Base-by-base conservation (phyloP, 768 basidiomycete genomes). In the Clitopilus hobsonii region DNA sequence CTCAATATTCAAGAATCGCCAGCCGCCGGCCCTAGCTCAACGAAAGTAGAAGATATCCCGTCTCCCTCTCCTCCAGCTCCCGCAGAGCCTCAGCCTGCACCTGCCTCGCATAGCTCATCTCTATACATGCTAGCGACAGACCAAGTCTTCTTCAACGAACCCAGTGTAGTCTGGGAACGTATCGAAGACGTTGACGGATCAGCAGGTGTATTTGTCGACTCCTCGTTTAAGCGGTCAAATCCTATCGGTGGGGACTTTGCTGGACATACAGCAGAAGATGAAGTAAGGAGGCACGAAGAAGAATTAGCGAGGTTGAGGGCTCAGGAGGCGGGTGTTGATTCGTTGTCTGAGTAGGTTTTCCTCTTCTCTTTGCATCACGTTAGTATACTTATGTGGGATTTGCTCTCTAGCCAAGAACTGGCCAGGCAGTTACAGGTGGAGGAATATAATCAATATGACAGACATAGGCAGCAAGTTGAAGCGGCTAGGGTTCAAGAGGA, bases 111-210 rank as follows among this genome's bases (percentile, higher is more conserved):
- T 23, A 60, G 74, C 38, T 51, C 78, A 0, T 78, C 82, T 4
- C 73, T 97, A 6, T 95, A 91, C 67, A 82, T 84, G 1, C 85
- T 97, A 57, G 91, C 88, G 11, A 94, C 94, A 0, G 94, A 97
- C 67, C 78, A 89, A 36, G 82, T 85, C 16, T 94, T 97, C 67
- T 70, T 86, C 2, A 68, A 82, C 54, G 94, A 96, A 65, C 75
- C 84, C 0, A 83, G 83, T 16, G 82, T 96, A 23, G 88, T 94
- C 2, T 97, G 94, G 94, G 94, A 97, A 69, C 83, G 87, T 18
- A 71, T 97, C 25, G 91, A 90, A 61, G 94, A 96, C 63, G 79
- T 94, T 26, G 93, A 96, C 56, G 91, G 91, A 1, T 78, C 82
- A 1, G 85, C 76, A 58, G 83, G 88, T 26, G 80, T 81, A 5